Evolutionary conservation across 768 basidiomycete genomes (phyloP).

Genomic region (Hericium alpestre): DNA sequence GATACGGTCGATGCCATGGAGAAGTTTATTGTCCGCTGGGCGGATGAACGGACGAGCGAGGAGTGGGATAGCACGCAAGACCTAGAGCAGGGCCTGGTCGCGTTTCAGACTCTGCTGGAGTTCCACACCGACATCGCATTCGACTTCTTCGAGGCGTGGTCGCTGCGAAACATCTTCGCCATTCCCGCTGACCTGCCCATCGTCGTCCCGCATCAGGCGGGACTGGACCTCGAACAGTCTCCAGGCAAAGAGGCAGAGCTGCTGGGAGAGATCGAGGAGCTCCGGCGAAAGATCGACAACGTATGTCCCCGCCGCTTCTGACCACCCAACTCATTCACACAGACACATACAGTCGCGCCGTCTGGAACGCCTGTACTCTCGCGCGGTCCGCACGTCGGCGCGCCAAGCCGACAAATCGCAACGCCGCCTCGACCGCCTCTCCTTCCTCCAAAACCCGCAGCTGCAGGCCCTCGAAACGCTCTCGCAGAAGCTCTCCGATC

Average conservation of each 20-base stretch:
- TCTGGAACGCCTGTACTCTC: conserved; percentile 44
- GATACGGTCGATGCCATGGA: conserved; percentile 75
- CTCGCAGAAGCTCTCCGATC: conserved; percentile 28
- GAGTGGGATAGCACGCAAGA: conserved; percentile 55
- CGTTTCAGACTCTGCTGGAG: conserved; percentile 83
- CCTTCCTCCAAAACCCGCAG: conserved; percentile 28
- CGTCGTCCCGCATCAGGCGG: conserved; percentile 67
- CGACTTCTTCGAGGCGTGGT: conserved; percentile 89
- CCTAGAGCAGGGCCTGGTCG: conserved; percentile 69
- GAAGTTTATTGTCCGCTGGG: conserved; percentile 65
- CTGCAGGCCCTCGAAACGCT: conserved; percentile 30
- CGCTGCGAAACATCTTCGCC: conserved; percentile 76
- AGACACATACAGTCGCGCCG: conserved; percentile 46
- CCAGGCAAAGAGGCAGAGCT: conserved; percentile 44
- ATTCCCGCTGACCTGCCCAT: conserved; percentile 59
- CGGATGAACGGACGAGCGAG: conserved; percentile 46
- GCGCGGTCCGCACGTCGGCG: conserved; percentile 39
- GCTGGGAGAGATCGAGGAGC: conserved; percentile 55
- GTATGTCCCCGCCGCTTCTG: conserved; percentile 31
- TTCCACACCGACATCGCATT: conserved; percentile 84
- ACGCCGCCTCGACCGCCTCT: conserved; percentile 34
- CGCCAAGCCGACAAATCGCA: conserved; percentile 34
- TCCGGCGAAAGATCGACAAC: conserved; percentile 57
- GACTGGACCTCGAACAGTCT: conserved; percentile 52
- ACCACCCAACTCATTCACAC: background rate